Evolutionary conservation across 106 monocot species (phyloP).

Genomic region (Dendrobium nobile): DNA sequence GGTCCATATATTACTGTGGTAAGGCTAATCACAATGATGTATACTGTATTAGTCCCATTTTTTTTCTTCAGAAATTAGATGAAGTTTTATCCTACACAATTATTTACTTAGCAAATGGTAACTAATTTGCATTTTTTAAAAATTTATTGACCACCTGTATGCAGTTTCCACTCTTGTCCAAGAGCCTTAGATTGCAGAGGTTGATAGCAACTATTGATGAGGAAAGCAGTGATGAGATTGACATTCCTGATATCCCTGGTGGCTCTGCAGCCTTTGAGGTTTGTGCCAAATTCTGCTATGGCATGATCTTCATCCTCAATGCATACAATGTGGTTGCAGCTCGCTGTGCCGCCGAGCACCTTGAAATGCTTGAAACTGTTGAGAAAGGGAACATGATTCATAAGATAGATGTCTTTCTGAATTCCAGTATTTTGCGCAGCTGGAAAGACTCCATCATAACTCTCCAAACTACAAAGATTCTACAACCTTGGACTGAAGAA

Average conservation of each 20-base stretch:
- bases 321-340: conserved; percentile 81
- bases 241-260: conserved; percentile 70
- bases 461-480: conserved; percentile 68
- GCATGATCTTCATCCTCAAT: conserved; percentile 78
- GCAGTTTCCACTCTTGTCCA: conserved; percentile 87
- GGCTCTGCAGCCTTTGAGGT: conserved; percentile 76
- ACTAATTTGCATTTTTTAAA: not conserved
- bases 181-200: conserved; percentile 62
- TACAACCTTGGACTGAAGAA: conserved; percentile 65
- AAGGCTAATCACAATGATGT: not conserved
- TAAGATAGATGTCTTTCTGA: conserved; percentile 88
- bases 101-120: too few species aligned
- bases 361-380: conserved; percentile 73
- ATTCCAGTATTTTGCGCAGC: conserved; percentile 60
- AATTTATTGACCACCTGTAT: not conserved
- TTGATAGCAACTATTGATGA: conserved; percentile 33
- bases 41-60: not conserved
- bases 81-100: too few species aligned
- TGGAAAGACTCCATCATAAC: conserved; percentile 97
- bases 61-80: too few species aligned
- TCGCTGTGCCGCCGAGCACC: conserved; percentile 77
- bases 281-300: conserved; percentile 94
- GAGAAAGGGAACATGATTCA: conserved; percentile 85
- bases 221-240: conserved; percentile 46
- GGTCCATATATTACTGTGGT: too few species aligned